phyloP scores from a whole-genome alignment of 768 basidiomycete species.

The Lentinula guzmanii region DNA sequence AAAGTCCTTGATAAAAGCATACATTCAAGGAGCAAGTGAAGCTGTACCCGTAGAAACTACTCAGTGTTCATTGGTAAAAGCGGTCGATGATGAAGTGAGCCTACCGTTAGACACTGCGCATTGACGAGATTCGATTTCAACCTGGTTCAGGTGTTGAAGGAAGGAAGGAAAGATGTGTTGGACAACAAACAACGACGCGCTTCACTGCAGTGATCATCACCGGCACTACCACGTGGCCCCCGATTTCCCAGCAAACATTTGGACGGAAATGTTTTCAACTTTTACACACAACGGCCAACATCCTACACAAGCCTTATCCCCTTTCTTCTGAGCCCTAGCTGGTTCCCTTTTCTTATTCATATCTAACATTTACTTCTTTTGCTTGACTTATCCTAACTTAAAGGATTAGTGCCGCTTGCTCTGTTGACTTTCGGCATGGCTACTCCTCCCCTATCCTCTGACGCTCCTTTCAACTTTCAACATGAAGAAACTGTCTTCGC shows the following conservation, averaged over 20 bases:
- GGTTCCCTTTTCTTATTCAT: neutral
- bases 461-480: slow-evolving; percentile 16
- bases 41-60: neutral
- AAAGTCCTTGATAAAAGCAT: neutral
- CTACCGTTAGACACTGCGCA: no score
- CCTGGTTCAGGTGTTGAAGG: no score
- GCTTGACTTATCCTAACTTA: neutral
- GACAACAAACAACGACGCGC: neutral
- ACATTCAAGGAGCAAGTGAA: neutral
- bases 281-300: neutral
- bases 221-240: neutral
- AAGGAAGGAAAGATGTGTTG: neutral
- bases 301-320: neutral
- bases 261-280: neutral
- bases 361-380: neutral
- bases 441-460: slow-evolving; percentile 17
- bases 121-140: no score
- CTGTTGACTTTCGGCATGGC: neutral
- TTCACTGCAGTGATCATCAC: neutral
- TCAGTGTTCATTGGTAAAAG: no score
- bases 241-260: neutral
- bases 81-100: no score
- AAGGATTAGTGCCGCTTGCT: neutral
- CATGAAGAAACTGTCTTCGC: neutral
- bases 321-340: neutral